Evolutionary conservation across 2,329 filamentous ascomycete genomes (phyloP).

Genomic region (Achaetomium macrosporum): DNA sequence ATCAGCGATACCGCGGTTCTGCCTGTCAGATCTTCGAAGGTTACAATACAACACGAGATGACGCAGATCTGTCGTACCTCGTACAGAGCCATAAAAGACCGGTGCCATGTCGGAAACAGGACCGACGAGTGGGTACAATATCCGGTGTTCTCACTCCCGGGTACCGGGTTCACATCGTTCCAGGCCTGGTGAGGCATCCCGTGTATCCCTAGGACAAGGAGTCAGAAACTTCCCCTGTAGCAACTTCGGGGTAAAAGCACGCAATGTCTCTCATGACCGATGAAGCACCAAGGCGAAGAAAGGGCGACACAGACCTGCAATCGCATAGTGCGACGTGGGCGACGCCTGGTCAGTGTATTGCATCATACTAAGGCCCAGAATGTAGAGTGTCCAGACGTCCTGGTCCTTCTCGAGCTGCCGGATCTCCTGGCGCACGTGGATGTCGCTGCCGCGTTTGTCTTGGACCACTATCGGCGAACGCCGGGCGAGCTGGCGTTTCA

Average conservation of each 20-base stretch:
- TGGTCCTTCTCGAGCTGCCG: conserved; percentile 56
- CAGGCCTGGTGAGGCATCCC: conserved; percentile 61
- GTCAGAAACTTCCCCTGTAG: conserved; percentile 1
- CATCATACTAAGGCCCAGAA: conserved; percentile 68
- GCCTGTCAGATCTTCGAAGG: neutral
- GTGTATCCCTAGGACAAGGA: conserved; percentile 59
- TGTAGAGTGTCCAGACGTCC: conserved; percentile 69
- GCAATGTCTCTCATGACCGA: neutral
- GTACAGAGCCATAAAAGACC: conserved; percentile 64
- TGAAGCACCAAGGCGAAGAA: neutral
- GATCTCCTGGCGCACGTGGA: conserved; percentile 58
- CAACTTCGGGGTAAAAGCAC: neutral
- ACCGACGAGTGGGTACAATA: conserved; percentile 74
- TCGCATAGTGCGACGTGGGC: conserved; percentile 68
- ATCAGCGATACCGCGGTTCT: neutral
- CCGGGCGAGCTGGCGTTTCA: conserved; percentile 34
- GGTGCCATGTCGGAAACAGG: conserved; percentile 77
- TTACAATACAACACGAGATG: conserved; percentile 1
- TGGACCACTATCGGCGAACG: conserved; percentile 38
- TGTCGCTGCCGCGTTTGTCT: conserved; percentile 33
- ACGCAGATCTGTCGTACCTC: conserved; percentile 38
- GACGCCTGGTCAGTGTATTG: conserved; percentile 58
- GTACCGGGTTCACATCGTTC: conserved; percentile 44
- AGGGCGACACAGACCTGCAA: conserved; percentile 51
- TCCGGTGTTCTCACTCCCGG: conserved; percentile 52